These are phyloP conservation scores for Asclepias syriaca DNA, from an alignment of 257 asterid species.

Conservation along the genomic window DNA sequence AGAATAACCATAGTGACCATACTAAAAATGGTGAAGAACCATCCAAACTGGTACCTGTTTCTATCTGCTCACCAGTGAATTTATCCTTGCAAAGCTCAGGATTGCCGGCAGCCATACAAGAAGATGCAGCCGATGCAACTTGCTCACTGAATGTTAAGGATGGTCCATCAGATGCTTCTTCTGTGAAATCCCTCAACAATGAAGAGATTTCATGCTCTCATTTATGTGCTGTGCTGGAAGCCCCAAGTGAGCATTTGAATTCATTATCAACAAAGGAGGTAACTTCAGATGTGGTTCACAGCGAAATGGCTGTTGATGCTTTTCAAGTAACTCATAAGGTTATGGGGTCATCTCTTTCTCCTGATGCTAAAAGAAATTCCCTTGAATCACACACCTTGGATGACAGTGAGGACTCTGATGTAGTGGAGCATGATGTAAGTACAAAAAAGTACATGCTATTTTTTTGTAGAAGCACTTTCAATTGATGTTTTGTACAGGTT, in stretches of 20 bases:
- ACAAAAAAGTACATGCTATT: conserved; percentile 22
- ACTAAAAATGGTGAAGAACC: conserved; percentile 24
- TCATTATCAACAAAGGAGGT: conserved; percentile 22
- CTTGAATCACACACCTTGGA: conserved; percentile 33
- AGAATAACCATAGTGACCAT: conserved; percentile 24
- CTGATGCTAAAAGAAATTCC: conserved; percentile 21
- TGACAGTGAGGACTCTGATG: conserved; percentile 70
- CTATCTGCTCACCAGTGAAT: conserved; percentile 10
- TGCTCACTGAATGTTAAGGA: conserved; percentile 22
- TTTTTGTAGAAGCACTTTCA: conserved; percentile 11
- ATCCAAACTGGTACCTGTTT: conserved; percentile 28
- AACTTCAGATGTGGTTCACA: conserved; percentile 28
- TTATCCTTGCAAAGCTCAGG: conserved; percentile 23
- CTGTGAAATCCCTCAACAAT: conserved; percentile 17
- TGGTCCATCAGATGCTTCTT: neutral
- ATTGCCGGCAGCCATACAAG: conserved; percentile 19
- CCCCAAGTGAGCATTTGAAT: conserved; percentile 33
- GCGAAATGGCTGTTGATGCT: conserved; percentile 23
- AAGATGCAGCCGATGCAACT: conserved; percentile 23
- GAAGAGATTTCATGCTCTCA: conserved; percentile 30
- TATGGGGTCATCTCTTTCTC: conserved; percentile 21
- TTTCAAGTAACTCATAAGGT: conserved; percentile 36
- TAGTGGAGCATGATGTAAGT: conserved; percentile 85
- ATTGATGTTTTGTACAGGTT: neutral
- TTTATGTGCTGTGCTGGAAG: conserved; percentile 21